These are phyloP conservation scores for Pontederia paniculata DNA, from an alignment of 176 grass and related monocot species.

Conservation along the genomic window DNA sequence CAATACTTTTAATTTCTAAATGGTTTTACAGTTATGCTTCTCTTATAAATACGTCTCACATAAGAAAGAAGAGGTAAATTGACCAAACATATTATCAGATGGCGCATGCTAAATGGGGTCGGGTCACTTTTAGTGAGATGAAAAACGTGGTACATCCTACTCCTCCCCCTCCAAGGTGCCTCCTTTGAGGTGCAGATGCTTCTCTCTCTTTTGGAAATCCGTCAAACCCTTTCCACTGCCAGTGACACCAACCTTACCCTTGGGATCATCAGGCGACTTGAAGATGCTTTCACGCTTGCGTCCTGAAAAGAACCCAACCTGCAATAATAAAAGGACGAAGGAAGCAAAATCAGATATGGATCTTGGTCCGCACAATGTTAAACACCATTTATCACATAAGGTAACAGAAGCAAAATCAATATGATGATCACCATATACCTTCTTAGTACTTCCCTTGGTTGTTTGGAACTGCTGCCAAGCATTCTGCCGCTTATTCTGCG, in stretches of 20 bases:
- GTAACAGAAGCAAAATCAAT: background rate
- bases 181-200: conserved; percentile 84
- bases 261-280: conserved; percentile 94
- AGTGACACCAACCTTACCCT: conserved; percentile 90
- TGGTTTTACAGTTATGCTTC: no score
- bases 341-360: background rate
- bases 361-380: background rate
- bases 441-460: conserved; percentile 86
- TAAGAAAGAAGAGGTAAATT: no score
- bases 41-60: no score
- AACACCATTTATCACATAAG: no score
- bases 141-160: background rate
- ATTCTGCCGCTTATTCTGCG: conserved; percentile 92
- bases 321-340: conserved; percentile 5
- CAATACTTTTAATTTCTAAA: no score
- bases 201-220: conserved; percentile 95
- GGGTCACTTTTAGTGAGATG: no score
- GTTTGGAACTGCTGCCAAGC: conserved; percentile 98
- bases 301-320: conserved; percentile 93
- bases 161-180: conserved; percentile 43
- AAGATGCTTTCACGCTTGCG: conserved; percentile 96
- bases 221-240: conserved; percentile 95
- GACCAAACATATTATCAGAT: no score
- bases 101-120: no score
- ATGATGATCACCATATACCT: conserved; percentile 29